Conservation (phyloP, 352 stramenopile genomes). For the Phytophthora tentaculata region DNA sequence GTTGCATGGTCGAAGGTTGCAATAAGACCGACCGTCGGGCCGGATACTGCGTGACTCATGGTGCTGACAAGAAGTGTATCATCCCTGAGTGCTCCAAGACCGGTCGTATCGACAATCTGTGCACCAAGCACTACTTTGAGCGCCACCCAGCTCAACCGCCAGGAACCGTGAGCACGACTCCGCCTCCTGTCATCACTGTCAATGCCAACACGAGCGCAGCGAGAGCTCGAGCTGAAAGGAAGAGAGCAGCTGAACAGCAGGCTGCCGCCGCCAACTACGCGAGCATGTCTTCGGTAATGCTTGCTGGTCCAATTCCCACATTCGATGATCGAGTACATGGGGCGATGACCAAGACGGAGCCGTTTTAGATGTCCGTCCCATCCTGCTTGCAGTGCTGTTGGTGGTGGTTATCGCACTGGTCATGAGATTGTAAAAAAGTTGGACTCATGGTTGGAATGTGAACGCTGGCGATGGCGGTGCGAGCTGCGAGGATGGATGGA, state of each 20-base stretch:
- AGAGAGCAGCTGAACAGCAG: slow-evolving; percentile 35
- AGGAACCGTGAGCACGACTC: slow-evolving; percentile 42
- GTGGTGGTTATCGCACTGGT: slow-evolving; percentile 7
- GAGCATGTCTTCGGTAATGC: slow-evolving; percentile 32
- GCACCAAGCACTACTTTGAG: slow-evolving; percentile 88
- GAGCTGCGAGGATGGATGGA: slow-evolving; percentile 17
- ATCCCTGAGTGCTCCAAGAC: slow-evolving; percentile 85
- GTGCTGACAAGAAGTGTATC: slow-evolving; percentile 83
- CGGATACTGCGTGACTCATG: slow-evolving; percentile 83
- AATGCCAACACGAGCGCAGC: slow-evolving; percentile 44
- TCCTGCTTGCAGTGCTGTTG: slow-evolving; percentile 16
- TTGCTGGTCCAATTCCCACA: slow-evolving; percentile 21
- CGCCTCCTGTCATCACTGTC: slow-evolving; percentile 43
- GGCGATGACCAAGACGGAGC: slow-evolving; percentile 32
- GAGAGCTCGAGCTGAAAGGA: slow-evolving; percentile 42
- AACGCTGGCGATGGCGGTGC: slow-evolving; percentile 13
- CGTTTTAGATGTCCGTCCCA: slow-evolving; percentile 30
- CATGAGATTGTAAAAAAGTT: slow-evolving; percentile 33
- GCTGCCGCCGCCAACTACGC: slow-evolving; percentile 28
- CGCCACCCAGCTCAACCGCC: slow-evolving; percentile 61
- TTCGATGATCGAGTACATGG: slow-evolving; percentile 34
- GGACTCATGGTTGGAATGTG: slow-evolving; percentile 14
- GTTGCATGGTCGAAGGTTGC: slow-evolving; percentile 86
- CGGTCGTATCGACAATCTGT: slow-evolving; percentile 82
- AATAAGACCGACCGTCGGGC: slow-evolving; percentile 84